Evolutionary conservation across 169 alveolate species (phyloP), one percentile per base, ranked within the genome.

Genomic region (Plasmodium vivax): DNA sequence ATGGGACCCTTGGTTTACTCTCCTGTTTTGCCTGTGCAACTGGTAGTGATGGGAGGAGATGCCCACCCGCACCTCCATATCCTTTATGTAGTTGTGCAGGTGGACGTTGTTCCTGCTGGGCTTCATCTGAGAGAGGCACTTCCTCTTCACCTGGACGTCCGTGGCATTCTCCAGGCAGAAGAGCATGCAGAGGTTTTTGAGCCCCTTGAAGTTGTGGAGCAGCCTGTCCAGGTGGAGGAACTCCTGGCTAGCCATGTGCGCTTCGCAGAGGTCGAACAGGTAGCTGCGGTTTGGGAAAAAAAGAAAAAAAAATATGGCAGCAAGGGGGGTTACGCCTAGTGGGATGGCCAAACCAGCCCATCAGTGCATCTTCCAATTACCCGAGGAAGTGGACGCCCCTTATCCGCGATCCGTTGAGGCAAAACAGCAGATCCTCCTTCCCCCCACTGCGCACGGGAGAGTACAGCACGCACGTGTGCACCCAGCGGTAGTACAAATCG

Each of bases 51-150:
- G 23, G 54, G 73, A 41, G n/a, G 88, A 79, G 36, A 77, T 6
- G 43, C 68, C 23, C 43, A 87, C 71, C 34, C 82, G 77, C 47
- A 23, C 36, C 68, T 87, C 79, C 10, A 79, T 77, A 27, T 77
- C 81, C 34, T 54, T 87, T 19, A 87, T 87, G 36, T 87, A 87
- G 14, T 87, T 87, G 38, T 87, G 79, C 7, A 87, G 43, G 54
- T 87, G 79, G 1, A 54, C 71, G 58, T 87, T 87, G 8, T 51
- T 7, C 32, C 62, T 54, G n/a, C 94, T 54, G 19, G 82, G 3
- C 68, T 56, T 77, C n/a, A 87, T 8, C 68, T 87, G 27, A 16
- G 45, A 23, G 38, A 87, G 51, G 38, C 88, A 87, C 27, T 77
- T 87, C 0, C 12, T 4, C 19, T 77, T 87, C 45, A 56, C 73